Conservation (phyloP, 768 basidiomycete species). For the Mycena epipterygia region DNA sequence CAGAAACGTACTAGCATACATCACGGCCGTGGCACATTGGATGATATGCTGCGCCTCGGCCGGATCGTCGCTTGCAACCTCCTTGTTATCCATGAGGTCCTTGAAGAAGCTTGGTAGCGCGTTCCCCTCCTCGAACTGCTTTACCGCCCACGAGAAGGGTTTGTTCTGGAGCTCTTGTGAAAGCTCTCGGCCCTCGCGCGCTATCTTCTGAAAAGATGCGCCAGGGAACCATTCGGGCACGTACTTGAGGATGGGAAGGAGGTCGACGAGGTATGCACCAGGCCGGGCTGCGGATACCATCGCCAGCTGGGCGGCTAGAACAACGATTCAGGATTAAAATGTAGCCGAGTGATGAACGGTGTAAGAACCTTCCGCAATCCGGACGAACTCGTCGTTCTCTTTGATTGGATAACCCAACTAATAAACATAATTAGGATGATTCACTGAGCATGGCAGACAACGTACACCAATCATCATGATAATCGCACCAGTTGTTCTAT, state of each 20-base stretch:
- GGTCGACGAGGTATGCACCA: constrained; percentile 55
- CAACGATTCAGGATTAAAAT: background rate
- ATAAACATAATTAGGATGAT: background rate
- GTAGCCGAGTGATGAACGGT: background rate
- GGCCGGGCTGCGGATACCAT: constrained; percentile 50
- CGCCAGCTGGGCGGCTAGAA: constrained; percentile 43
- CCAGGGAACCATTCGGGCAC: constrained; percentile 59
- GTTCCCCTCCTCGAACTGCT: constrained; percentile 30
- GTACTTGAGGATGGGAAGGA: constrained; percentile 46
- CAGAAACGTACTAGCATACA: constrained; percentile 29
- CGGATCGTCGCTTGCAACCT: constrained; percentile 27
- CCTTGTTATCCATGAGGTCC: constrained; percentile 31
- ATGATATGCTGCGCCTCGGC: constrained; percentile 27
- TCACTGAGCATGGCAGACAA: background rate
- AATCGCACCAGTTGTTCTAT: constrained; percentile 33
- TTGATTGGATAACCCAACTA: constrained; percentile 31
- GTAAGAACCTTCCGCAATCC: constrained; percentile 44
- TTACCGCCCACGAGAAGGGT: constrained; percentile 32
- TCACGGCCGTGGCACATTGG: constrained; percentile 25
- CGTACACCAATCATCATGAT: constrained; percentile 36
- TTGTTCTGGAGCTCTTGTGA: constrained; percentile 24
- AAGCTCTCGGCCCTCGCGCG: constrained; percentile 33
- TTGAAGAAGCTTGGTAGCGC: constrained; percentile 36
- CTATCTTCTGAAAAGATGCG: constrained; percentile 52
- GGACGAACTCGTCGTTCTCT: constrained; percentile 36